Conservation (phyloP, 192 early-diverging fungal genomes). For the Coemansia umbellata region DNA sequence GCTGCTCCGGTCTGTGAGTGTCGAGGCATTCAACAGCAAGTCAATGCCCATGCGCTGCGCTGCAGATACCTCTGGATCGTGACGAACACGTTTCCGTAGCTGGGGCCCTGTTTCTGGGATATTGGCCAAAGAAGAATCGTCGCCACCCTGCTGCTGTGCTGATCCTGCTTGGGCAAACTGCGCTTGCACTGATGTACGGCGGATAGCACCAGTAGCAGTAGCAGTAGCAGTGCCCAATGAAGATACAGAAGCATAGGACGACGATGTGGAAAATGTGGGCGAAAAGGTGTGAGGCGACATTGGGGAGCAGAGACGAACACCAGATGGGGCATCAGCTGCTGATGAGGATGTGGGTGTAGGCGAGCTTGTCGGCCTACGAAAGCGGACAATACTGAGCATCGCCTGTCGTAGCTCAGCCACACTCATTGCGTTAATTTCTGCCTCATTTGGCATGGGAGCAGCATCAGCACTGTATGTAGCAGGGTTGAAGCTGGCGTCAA, state of each 20-base stretch:
- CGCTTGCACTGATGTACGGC: background rate
- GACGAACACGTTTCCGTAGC: conserved; percentile 14
- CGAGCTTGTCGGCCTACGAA: conserved; percentile 11
- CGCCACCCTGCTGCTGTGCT: background rate
- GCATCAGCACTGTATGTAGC: conserved; percentile 2
- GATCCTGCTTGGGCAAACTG: background rate
- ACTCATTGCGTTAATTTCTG: conserved; percentile 40
- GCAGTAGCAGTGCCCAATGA: conserved; percentile 14
- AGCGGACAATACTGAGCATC: conserved; percentile 25
- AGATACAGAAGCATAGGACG: conserved; percentile 11
- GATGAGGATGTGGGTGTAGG: conserved; percentile 7
- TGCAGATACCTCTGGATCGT: conserved; percentile 15
- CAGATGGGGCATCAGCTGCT: conserved; percentile 1
- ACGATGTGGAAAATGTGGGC: conserved; percentile 9
- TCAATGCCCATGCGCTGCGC: conserved; percentile 40
- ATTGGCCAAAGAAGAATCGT: no score
- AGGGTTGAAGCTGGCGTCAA: background rate
- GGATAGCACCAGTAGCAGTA: no score
- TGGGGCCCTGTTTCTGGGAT: background rate
- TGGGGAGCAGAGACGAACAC: conserved; percentile 12
- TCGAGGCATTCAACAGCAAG: conserved; percentile 44
- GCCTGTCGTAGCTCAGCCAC: conserved; percentile 42
- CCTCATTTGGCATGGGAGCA: conserved; percentile 29
- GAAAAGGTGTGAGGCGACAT: conserved; percentile 21
- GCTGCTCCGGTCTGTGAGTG: conserved; percentile 30